These are phyloP conservation scores for Schizophyllum amplum DNA, from an alignment of 1,284 basidiomycete species.

Conservation along the genomic window DNA sequence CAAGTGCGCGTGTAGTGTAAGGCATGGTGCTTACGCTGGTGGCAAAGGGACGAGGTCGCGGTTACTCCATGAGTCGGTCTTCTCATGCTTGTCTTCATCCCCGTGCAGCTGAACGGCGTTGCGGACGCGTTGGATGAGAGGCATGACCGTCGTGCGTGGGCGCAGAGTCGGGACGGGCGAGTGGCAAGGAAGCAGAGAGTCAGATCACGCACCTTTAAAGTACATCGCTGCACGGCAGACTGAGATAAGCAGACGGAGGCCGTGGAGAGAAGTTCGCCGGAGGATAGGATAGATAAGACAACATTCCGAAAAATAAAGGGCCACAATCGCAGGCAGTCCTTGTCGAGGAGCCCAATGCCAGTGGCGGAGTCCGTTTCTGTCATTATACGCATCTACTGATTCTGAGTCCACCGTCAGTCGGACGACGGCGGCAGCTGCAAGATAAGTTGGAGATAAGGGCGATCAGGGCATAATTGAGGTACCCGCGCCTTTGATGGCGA, in stretches of 20 bases:
- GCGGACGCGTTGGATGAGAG: slow-evolving; percentile 1
- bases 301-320: not conserved
- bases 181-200: not conserved
- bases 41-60: slow-evolving; percentile 13
- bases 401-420: too few species aligned
- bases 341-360: too few species aligned
- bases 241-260: not conserved
- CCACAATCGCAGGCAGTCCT: too few species aligned
- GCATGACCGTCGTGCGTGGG: not conserved
- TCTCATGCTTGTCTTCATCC: slow-evolving; percentile 10
- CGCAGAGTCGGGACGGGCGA: not conserved
- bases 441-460: too few species aligned
- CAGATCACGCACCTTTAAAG: not conserved
- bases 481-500: not conserved
- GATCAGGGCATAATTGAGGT: not conserved
- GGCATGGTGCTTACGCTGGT: slow-evolving; percentile 7
- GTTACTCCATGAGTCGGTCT: slow-evolving; percentile 11
- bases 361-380: too few species aligned
- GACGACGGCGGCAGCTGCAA: not conserved
- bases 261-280: not conserved
- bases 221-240: not conserved
- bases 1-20: not conserved
- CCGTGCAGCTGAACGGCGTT: slow-evolving; percentile 7
- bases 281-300: not conserved
- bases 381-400: too few species aligned